These are phyloP conservation scores for Colletotrichum navitas DNA, from an alignment of 2,329 filamentous ascomycete species.

Conservation along the genomic window DNA sequence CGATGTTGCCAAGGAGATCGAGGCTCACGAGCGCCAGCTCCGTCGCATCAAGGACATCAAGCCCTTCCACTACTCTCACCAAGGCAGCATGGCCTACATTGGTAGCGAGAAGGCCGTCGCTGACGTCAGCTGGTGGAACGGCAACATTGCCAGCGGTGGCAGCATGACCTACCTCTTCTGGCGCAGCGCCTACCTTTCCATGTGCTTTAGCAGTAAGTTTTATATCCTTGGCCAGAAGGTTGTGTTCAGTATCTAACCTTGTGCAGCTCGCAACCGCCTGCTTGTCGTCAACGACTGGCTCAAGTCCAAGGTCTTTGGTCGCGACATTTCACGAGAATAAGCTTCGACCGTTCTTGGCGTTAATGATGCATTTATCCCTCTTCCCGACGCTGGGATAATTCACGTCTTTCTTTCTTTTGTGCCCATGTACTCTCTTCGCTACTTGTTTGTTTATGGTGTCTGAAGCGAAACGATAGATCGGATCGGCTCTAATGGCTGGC, in stretches of 20 bases:
- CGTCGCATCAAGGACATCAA: constrained; percentile 93
- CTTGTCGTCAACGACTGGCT: constrained; percentile 95
- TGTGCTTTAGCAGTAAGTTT: constrained; percentile 98
- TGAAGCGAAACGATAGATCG: constrained; percentile 41
- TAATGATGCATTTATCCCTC: constrained; percentile 23
- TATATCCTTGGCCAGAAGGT: not conserved
- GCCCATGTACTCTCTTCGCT: constrained; percentile 16
- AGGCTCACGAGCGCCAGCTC: constrained; percentile 86
- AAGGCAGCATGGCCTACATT: constrained; percentile 97
- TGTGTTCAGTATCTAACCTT: constrained; percentile 34
- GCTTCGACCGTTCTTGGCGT: constrained; percentile 34
- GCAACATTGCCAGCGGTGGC: constrained; percentile 94
- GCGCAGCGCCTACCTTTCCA: constrained; percentile 97
- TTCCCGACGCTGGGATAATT: constrained; percentile 25
- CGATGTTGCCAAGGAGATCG: constrained; percentile 79
- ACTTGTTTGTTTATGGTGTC: constrained; percentile 35
- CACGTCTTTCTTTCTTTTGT: constrained; percentile 30
- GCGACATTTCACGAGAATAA: constrained; percentile 90
- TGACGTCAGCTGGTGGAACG: constrained; percentile 96
- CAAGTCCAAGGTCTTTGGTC: constrained; percentile 96
- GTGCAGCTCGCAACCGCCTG: constrained; percentile 87
- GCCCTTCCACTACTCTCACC: constrained; percentile 98
- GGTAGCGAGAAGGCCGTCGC: constrained; percentile 98
- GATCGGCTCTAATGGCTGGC: constrained; percentile 41
- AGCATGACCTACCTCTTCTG: constrained; percentile 98